Evolutionary conservation across 805 yeast genomes (phyloP), one percentile per base, ranked within the genome.

Genomic region (Hanseniaspora pseudoguilliermondii): DNA sequence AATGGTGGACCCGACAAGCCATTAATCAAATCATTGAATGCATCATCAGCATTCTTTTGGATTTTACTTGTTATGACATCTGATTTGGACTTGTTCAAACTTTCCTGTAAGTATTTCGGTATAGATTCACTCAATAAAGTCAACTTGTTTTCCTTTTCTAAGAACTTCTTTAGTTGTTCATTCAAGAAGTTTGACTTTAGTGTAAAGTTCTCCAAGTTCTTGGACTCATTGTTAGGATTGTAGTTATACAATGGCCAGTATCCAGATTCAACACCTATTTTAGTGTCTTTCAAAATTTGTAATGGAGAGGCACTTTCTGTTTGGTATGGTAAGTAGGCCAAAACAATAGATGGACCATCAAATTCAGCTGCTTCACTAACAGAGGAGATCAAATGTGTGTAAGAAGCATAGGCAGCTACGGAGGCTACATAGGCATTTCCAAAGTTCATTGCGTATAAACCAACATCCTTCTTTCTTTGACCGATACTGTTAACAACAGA

Each of bases 231-330:
- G 10, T 68, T 60, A 56, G 97, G 96, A 62, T 87, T 77, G 71
- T 77, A 91, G 66, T 96, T 77, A 73, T 90, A 91, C 59, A 91
- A 76, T 49, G 97, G 97, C 95, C 97, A 89, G 72, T 84, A 84
- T n/a, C 97, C 97, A 36, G 89, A 74, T 64, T 87, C 96, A 47
- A 91, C 95, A 23, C 96, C 91, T 59, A 72, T 73, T 69, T 91
- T 91, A 36, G 97, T 90, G 67, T 86, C 93, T 67, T 85, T 83
- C 63, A 91, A 75, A 47, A 90, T 80, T 27, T 81, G 78, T 61
- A 91, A 72, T 42, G 95, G 83, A 59, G 81, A 73, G 60, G 83
- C 84, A 56, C 72, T 74, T 65, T 85, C 91, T 21, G 74, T 68
- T 48, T 73, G 65, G 68, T 83, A 82, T 43, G 97, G 97, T 63